Base-by-base conservation (phyloP, 1,284 basidiomycete species). In the Ceratobasidium sp. region DNA sequence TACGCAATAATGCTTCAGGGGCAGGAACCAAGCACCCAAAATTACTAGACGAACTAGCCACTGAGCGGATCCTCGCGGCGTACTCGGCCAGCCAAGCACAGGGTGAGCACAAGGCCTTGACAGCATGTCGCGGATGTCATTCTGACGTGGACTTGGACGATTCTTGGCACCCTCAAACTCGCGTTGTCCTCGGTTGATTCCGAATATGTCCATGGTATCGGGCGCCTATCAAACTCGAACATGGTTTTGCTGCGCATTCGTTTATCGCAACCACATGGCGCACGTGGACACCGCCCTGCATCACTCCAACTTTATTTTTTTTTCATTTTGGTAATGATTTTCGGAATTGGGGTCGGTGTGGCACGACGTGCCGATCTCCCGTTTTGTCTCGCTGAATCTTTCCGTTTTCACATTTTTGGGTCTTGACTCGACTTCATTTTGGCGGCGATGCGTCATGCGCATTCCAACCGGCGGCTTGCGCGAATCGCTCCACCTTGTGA, bases 31-130 rank as follows among this genome's bases (percentile, higher is more conserved):
- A 86, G 84, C 74, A 83, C 72, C 78, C 90, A 1, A 83, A 84
- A 59, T 80, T 88, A 19, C 84, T 93, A 37, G 89, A 92, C 75
- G 88, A 90, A 78, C 84, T 94, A 7, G 89, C 92, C 0, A 92
- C 90, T 3, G 91, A 94, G 79, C 83, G 88, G 11, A 82, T 94
- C 34, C 77, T 83, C 27, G 79, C 76, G 0, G 77, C 78, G 71
- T 74, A 73, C 81, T 76, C 75, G n/a, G 39, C 76, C 53, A 69
- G 16, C 5, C 22, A 13, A 8, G 48, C 16, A 13, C 48, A 51
- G 22, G 48, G 48, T 51, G 16, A 11, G 48, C 22, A n/a, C 19
- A 13, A 22, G 16, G 48, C 22, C 16, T 51, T 8, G 48, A 5
- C 48, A 19, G 8, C 19, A 19, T 51, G 22, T n/a, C 16, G 48